Evolutionary conservation across 163 green algal genomes (phyloP).

Genomic region (Chloromonas sp.): DNA sequence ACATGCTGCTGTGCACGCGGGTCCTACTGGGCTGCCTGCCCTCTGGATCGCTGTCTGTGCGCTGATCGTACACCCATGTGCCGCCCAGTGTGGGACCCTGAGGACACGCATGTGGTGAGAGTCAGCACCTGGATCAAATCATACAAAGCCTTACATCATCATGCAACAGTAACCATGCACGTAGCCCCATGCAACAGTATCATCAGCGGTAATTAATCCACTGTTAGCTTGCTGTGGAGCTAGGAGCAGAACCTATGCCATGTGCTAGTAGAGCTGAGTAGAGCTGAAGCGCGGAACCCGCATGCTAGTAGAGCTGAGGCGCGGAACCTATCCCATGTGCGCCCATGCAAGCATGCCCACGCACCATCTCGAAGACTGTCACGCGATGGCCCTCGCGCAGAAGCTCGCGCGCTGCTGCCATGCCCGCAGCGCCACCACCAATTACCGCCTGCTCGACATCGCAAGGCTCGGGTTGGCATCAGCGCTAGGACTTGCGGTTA

Average conservation of each 20-base stretch:
- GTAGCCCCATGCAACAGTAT: no score
- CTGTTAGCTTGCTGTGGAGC: no score
- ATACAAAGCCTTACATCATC: no score
- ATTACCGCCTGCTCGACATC: slow-evolving; percentile 46
- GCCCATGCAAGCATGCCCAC: slow-evolving; percentile 1
- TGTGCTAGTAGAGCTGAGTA: no score
- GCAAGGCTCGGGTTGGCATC: neutral
- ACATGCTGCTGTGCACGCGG: neutral
- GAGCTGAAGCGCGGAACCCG: no score
- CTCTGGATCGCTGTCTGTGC: neutral
- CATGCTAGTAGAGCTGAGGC: no score
- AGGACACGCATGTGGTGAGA: no score
- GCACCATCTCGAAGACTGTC: slow-evolving; percentile 42
- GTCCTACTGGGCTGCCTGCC: neutral
- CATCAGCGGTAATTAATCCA: no score
- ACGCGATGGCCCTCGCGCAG: slow-evolving; percentile 37
- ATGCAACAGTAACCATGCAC: no score
- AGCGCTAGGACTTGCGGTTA: no score
- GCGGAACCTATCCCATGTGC: neutral
- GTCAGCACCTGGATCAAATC: no score
- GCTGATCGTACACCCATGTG: neutral
- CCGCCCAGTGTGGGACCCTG: neutral
- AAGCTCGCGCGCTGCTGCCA: slow-evolving; percentile 49
- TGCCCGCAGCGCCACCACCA: slow-evolving; percentile 51
- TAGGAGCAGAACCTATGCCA: no score